Percentiles rank a stretch among this genome's conserved stretches.
phyloP scores from a whole-genome alignment of 345 rosid species.

The Moricandia moricandioides region DNA sequence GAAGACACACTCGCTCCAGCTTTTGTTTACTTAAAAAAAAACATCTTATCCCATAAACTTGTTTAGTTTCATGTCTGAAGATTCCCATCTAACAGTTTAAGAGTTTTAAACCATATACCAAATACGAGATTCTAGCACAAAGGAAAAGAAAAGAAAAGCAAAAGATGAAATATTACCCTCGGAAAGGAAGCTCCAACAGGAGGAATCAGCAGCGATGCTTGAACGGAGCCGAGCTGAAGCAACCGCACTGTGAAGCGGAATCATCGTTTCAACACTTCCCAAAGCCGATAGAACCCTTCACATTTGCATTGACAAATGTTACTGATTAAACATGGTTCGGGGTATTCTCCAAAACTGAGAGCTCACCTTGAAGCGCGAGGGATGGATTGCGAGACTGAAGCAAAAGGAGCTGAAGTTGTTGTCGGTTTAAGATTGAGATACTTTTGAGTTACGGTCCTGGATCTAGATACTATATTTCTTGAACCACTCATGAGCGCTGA shows the following conservation, averaged over 20 bases:
- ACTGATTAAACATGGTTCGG: neutral
- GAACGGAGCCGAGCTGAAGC: conserved; percentile 84
- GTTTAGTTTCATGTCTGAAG: too few relatives aligned
- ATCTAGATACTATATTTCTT: neutral
- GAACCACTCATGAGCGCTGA: neutral
- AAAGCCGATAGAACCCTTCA: conserved; percentile 57
- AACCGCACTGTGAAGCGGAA: conserved; percentile 79
- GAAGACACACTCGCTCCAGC: too few relatives aligned
- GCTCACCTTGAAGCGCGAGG: conserved; percentile 43
- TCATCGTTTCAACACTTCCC: conserved; percentile 67
- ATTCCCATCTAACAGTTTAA: too few relatives aligned
- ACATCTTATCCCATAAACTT: too few relatives aligned
- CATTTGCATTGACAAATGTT: neutral
- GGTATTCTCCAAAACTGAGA: neutral
- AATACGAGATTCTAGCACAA: too few relatives aligned
- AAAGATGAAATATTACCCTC: conserved; percentile 50
- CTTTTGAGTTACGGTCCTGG: neutral
- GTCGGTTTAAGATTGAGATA: neutral
- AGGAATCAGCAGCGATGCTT: conserved; percentile 74
- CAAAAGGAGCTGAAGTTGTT: conserved; percentile 35
- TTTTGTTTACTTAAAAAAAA: too few relatives aligned
- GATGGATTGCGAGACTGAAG: conserved; percentile 42
- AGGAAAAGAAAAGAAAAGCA: too few relatives aligned
- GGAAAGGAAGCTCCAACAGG: conserved; percentile 92
- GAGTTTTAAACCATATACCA: too few relatives aligned